Evolutionary conservation across 352 stramenopile species (phyloP).

Genomic region (Poterioochromonas sp.): DNA sequence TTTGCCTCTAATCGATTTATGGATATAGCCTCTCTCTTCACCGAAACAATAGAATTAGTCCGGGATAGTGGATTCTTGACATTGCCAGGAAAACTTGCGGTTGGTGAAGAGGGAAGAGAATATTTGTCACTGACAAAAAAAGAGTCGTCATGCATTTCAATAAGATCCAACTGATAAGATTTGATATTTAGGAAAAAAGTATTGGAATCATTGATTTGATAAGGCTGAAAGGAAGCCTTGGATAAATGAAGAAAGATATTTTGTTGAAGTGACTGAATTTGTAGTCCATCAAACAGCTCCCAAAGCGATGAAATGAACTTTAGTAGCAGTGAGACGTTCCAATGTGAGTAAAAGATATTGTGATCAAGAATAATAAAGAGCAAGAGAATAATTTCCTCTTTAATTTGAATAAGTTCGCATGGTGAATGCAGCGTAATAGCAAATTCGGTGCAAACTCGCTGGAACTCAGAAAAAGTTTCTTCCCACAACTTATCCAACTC

Average conservation of each 20-base stretch:
- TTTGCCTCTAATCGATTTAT: neutral
- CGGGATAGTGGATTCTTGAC: too few relatives aligned
- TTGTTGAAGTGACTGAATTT: neutral
- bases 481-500: neutral
- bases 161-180: slow-evolving; percentile 3
- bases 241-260: neutral
- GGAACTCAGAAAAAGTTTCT: neutral
- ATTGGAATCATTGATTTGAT: neutral
- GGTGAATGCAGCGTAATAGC: neutral
- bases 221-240: neutral
- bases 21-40: too few relatives aligned
- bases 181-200: neutral
- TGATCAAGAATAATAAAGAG: neutral
- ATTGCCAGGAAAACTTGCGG: too few relatives aligned
- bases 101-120: too few relatives aligned
- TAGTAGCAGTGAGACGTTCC: neutral
- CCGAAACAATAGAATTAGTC: too few relatives aligned
- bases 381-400: slow-evolving; percentile 26
- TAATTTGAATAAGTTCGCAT: neutral
- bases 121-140: too few relatives aligned
- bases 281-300: neutral
- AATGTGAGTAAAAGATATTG: neutral
- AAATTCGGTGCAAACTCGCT: neutral
- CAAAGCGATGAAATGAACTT: neutral
- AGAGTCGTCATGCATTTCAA: too few relatives aligned